Base-by-base conservation (phyloP, 768 basidiomycete species). In the Tricholoma furcatifolium region DNA sequence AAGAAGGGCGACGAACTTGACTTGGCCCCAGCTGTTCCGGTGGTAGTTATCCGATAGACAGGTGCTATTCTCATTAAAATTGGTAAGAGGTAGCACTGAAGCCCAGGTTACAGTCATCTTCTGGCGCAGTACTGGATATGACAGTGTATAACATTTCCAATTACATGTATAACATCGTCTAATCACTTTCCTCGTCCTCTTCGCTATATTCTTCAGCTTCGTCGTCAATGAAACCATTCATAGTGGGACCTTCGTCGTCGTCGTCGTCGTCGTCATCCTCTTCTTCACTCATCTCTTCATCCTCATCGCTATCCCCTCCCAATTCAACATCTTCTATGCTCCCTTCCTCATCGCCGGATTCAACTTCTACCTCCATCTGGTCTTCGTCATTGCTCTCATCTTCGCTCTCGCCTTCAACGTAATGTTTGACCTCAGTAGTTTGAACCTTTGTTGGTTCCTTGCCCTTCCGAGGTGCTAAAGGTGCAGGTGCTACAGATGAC, bases 361-460 rank as follows among this genome's bases (percentile, higher is more conserved):
- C 83, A 30, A 86, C 78, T 45, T 84, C 84, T 41, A 78, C 73
- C 38, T 83, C 82, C 66, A 79, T 76, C 31, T 71, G 71, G 53
- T 74, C 79, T 24, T 77, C 80, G 21, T 79, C 80, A 38, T 80
- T 82, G 48, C 86, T 60, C 35, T 60, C 56, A 9, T 54, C 54
- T 83, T 83, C 87, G 48, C 86, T 87, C 63, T 92, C 88, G 1
- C 93, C 92, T 69, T 94, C 89, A 21, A 88, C 83, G 60, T 91
- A 91, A 54, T 75, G 78, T 67, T 62, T 71, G 56, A 75, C 75
- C 47, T 66, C 64, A 38, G 64, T 67, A 39, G 68, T 64, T 62
- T 72, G 66, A 55, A 67, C 55, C 51, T 67, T 69, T 17, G 65
- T 51, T 41, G 63, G 59, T 15, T 67, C 55, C 56, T 74, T 74